Evolutionary conservation across 768 basidiomycete species (phyloP), one percentile per base, ranked within the genome.

Genomic region (Rhizopogon vesiculosus): DNA sequence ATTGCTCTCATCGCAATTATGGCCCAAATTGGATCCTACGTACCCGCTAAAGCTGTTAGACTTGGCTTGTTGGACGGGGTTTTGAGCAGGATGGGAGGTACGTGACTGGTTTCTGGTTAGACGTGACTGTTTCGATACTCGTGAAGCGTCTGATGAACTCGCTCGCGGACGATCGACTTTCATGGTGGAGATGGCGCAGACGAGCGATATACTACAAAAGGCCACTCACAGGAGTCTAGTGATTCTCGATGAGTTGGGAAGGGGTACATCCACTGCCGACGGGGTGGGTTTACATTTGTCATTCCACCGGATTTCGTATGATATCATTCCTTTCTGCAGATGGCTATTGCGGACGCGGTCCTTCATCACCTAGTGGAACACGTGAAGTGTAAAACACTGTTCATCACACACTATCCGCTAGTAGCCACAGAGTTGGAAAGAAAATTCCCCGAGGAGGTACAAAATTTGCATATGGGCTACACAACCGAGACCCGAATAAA

Each of bases 141-240:
- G 28, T 19, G 12, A 55, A 87, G 96, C 96, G 0, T 88, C 85
- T 9, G 96, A 98, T 66, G 93, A 97, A 60, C 70, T 98, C 25
- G 81, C 85, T 6, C 80, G 88, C 40, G 93, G 93, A 0, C 83
- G 91, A 7, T 96, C 93, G 0, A 98, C 91, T 0, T 97, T 98
- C 68, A 97, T 97, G 95, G 91, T 98, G 3, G 96, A 99, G 70
- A 87, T 98, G 78, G 79, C 88, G 5, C 94, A 98, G 68, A 97
- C 95, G 0, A 88, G 86, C 62, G 91, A 97, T 63, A 94, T 98
- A 55, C 71, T 98, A 13, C 79, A 85, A 38, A 76, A 83, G 3
- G 89, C 91, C 1, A 89, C 92, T 0, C 69, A 77, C 3, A 79
- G 78, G 31, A 93, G 90, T 50, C 78, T 98, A 10, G 89, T 99